Evolutionary conservation across 2,329 filamentous ascomycete genomes (phyloP), one percentile per base, ranked within the genome.

Genomic region (Fusarium sp.): DNA sequence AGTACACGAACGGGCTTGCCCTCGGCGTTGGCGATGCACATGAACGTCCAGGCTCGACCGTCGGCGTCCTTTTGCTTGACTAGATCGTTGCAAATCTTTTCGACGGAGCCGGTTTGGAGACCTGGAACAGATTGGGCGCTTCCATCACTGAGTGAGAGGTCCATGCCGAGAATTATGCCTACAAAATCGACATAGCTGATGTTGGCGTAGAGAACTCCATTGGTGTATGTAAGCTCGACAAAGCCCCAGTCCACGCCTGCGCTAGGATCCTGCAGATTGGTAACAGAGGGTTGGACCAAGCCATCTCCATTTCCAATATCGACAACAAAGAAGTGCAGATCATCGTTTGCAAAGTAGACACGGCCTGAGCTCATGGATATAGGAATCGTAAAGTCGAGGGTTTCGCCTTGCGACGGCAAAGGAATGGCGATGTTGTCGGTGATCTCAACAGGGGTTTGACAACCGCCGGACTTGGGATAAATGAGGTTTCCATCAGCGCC

Each of bases 131-230:
- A 75, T 36, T 84, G 83, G 0, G 67, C 60, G 43, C 62, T 71
- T 34, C 81, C 80, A 33, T 76, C 77, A 14, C 68, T 77, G 14
- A 80, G 76, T 0, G 76, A 78, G 15, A 87, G 76, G 1, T 70
- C 71, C 81, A 88, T 84, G 40, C 84, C 83, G n/a, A 88, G 80
- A 1, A 83, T 77, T 17, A 88, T 77, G 6, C 84, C 79, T 19
- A 85, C 80, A 63, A 85, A 86, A 71, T 87, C 84, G 33, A 87
- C 84, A 57, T 83, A 85, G 47, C 80, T 84, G 55, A 87, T 80
- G 72, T 86, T 85, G 64, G 83, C 82, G 42, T 77, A 85, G 26
- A 86, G 71, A 8, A 76, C 73, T 0, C 78, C 78, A 2, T 77
- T 69, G 1, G 76, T 83, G 69, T 81, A 81, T 3, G 83, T 84